These are phyloP conservation scores for Akanthomyces lecanii DNA, from an alignment of 2,329 filamentous ascomycete genomes.

Conservation along the genomic window DNA sequence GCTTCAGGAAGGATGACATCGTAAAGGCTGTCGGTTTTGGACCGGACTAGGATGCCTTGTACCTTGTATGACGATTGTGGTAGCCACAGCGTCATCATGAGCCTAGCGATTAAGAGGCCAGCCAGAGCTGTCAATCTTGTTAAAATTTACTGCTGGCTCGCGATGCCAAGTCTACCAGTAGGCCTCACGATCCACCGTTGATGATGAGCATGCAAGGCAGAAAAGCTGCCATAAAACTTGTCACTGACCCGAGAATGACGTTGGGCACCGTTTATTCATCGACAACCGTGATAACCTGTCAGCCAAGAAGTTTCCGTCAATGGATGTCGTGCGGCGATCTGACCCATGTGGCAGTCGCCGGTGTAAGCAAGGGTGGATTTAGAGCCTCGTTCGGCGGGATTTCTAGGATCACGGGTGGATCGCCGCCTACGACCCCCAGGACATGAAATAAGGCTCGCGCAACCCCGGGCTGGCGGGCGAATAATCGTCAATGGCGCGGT, in stretches of 20 bases:
- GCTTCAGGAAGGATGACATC: not conserved
- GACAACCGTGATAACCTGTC: not conserved
- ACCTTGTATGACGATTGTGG: not conserved
- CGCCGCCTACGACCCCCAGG: not conserved
- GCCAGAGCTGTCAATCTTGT: not conserved
- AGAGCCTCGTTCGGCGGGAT: not conserved
- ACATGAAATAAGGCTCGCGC: not conserved
- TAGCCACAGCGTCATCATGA: not conserved
- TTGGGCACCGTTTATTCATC: not conserved
- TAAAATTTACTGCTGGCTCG: not conserved
- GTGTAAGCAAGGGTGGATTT: constrained; percentile 6
- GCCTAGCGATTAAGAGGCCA: not conserved
- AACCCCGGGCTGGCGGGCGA: not conserved
- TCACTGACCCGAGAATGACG: not conserved
- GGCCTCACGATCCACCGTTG: not conserved
- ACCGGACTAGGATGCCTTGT: not conserved
- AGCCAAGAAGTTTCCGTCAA: not conserved
- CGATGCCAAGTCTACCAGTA: not conserved
- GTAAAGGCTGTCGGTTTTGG: not conserved
- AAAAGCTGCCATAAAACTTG: not conserved
- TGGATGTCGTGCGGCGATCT: not conserved
- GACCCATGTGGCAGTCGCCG: not conserved
- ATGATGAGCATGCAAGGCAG: not conserved
- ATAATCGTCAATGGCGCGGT: not conserved
- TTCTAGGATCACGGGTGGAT: not conserved